These are phyloP conservation scores for Simmondsia chinensis DNA, from an alignment of 148 eudicot species.

Conservation along the genomic window DNA sequence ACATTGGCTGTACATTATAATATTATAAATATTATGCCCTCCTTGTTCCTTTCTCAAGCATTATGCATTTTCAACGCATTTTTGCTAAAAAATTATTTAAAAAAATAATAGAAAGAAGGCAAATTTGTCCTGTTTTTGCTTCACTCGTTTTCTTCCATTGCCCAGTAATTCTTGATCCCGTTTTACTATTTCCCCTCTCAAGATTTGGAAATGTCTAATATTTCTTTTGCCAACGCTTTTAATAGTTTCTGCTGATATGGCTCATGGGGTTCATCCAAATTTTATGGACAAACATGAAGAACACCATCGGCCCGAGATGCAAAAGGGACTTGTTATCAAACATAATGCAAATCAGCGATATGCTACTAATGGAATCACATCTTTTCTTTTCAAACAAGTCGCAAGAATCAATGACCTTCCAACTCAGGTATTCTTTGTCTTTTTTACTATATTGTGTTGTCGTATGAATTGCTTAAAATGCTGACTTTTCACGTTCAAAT, in stretches of 20 bases:
- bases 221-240: not conserved
- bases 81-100: too few species aligned
- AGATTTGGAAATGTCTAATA: not conserved
- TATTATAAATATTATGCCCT: too few species aligned
- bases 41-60: too few species aligned
- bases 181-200: too few species aligned
- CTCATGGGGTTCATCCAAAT: slow-evolving; percentile 99
- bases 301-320: slow-evolving; percentile 83
- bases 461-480: too few species aligned
- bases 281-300: slow-evolving; percentile 88
- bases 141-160: too few species aligned
- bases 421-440: slow-evolving; percentile 52
- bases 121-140: too few species aligned
- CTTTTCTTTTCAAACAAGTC: slow-evolving; percentile 91
- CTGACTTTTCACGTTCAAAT: too few species aligned
- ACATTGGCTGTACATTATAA: too few species aligned
- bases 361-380: slow-evolving; percentile 89
- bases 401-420: slow-evolving; percentile 80
- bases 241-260: slow-evolving; percentile 98
- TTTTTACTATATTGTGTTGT: not conserved
- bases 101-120: too few species aligned
- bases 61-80: too few species aligned
- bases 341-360: slow-evolving; percentile 97
- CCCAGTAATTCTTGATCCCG: too few species aligned
- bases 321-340: slow-evolving; percentile 90